phyloP scores from a whole-genome alignment of 2,329 filamentous ascomycete species.

The Sclerotiophoma versabilis region DNA sequence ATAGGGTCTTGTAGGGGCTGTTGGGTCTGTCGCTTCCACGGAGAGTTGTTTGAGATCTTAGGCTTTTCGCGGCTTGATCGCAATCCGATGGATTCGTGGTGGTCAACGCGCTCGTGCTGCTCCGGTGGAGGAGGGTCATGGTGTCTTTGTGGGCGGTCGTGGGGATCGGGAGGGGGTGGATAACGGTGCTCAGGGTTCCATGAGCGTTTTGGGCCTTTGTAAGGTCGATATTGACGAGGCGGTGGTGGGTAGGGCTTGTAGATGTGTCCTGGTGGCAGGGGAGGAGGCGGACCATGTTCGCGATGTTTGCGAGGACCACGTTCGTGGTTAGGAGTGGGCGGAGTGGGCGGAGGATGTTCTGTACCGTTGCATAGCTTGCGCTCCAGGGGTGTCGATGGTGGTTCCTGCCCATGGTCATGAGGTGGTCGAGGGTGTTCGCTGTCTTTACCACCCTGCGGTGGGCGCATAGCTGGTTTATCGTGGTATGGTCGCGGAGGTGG shows the following conservation, averaged over 20 bases:
- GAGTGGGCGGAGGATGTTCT: neutral
- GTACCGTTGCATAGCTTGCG: neutral
- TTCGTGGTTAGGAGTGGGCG: constrained; percentile 2
- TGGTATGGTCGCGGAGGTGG: neutral
- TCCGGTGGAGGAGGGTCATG: neutral
- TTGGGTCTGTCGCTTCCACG: constrained; percentile 8
- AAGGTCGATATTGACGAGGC: constrained; percentile 5
- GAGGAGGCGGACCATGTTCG: constrained; percentile 15
- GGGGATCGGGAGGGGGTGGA: neutral
- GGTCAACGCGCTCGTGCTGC: neutral
- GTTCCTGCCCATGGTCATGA: neutral
- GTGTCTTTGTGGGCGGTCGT: neutral
- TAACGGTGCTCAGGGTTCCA: neutral
- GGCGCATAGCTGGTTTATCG: neutral
- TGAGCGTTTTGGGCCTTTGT: neutral
- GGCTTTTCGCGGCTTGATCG: neutral
- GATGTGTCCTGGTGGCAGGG: constrained; percentile 10
- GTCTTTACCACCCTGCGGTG: neutral
- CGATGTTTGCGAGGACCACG: constrained; percentile 1
- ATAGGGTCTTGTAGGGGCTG: constrained; percentile 1
- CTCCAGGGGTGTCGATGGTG: neutral
- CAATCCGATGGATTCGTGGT: neutral
- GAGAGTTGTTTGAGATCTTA: too few relatives aligned
- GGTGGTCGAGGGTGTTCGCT: neutral
- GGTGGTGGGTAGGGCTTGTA: constrained; percentile 18